A percentile compares a stretch with the other conserved stretches of the same genome.
Evolutionary conservation across 257 asterid species (phyloP).

Genomic region (Solanum piurae): DNA sequence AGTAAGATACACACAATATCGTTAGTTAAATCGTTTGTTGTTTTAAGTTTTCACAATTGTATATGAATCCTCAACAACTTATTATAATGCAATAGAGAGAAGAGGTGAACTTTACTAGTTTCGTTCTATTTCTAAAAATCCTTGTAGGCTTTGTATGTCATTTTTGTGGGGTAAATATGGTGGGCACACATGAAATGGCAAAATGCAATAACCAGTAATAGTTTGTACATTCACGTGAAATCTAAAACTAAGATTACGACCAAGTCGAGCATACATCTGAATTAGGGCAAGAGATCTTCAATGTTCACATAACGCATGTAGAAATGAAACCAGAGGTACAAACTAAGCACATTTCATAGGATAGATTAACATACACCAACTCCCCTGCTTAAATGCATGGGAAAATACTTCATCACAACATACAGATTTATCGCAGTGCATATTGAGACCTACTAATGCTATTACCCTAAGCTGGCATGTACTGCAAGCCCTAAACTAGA

Average conservation of each 20-base stretch:
- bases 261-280: neutral
- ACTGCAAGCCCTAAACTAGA: neutral
- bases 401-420: neutral
- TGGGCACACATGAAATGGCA: neutral
- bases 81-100: neutral
- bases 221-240: neutral
- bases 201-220: neutral
- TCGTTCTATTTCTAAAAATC: neutral
- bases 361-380: neutral
- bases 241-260: neutral
- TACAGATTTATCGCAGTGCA: neutral
- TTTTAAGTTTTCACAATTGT: neutral
- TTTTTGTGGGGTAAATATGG: neutral
- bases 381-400: neutral
- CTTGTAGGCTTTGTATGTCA: neutral
- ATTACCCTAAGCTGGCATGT: neutral
- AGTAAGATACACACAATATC: no score
- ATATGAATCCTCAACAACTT: neutral
- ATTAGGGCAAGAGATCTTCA: neutral
- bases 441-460: neutral
- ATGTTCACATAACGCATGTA: neutral
- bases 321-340: neutral
- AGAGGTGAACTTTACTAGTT: neutral
- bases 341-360: neutral
- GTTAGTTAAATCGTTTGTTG: neutral